Conservation (phyloP, 352 stramenopile genomes). For the Saprolegnia diclina region DNA sequence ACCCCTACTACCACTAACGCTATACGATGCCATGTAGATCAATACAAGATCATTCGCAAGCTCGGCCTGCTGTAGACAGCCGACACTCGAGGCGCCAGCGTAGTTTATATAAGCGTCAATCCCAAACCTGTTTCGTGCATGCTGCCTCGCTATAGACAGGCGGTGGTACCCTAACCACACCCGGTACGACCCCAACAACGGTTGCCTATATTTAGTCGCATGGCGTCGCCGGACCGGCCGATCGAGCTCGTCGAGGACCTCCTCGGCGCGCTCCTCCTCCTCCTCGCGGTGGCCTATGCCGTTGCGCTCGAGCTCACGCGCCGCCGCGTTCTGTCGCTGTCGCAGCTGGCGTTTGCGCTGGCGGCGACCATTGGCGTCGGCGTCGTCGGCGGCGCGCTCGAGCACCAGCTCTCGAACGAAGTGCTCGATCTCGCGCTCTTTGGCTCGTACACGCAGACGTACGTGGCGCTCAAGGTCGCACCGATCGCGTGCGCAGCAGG, state of each 20-base stretch:
- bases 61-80: constrained; percentile 26
- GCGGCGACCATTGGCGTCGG: constrained; percentile 46
- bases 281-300: constrained; percentile 42
- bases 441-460: constrained; percentile 33
- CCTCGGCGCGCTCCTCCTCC: constrained; percentile 53
- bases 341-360: constrained; percentile 66
- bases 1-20: not conserved
- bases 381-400: constrained; percentile 59
- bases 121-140: too few relatives aligned
- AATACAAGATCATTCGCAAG: constrained; percentile 53
- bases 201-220: not conserved
- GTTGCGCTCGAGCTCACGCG: constrained; percentile 65
- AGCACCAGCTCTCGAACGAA: constrained; percentile 66
- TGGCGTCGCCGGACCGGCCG: not conserved
- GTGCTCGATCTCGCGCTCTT: constrained; percentile 62
- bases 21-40: constrained; percentile 34
- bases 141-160: not conserved
- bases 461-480: constrained; percentile 60
- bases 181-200: not conserved
- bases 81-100: too few relatives aligned
- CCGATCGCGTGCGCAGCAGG: constrained; percentile 37
- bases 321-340: constrained; percentile 54
- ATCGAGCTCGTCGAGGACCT: constrained; percentile 48
- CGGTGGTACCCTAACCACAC: not conserved
- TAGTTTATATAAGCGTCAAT: too few relatives aligned